Percentiles rank a stretch among this genome's conserved stretches.
phyloP scores from a whole-genome alignment of 1,284 basidiomycete genomes.

The Lentinula novae-zelandiae region DNA sequence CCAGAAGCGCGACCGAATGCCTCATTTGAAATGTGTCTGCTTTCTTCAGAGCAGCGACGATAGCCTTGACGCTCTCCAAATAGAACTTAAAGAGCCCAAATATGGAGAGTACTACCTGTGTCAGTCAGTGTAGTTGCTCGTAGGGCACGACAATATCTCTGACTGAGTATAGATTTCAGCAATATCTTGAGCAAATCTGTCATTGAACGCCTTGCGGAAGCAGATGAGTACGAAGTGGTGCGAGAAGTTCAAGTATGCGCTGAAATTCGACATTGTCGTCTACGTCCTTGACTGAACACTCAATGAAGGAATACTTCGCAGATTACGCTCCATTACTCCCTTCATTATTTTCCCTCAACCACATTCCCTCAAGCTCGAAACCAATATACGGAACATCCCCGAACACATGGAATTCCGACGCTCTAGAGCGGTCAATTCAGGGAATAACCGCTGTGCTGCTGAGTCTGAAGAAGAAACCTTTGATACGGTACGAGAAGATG shows the following conservation, averaged over 20 bases:
- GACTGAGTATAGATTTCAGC: constrained; percentile 76
- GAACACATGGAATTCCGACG: constrained; percentile 67
- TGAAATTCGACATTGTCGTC: not conserved
- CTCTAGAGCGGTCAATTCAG: constrained; percentile 76
- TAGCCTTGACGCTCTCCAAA: constrained; percentile 79
- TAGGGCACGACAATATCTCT: constrained; percentile 18
- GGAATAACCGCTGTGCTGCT: constrained; percentile 88
- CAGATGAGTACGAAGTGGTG: constrained; percentile 95
- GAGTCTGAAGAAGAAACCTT: constrained; percentile 93
- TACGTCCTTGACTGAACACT: not conserved
- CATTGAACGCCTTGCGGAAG: constrained; percentile 92
- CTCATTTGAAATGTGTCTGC: constrained; percentile 96
- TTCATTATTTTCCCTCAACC: constrained; percentile 86
- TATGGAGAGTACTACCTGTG: constrained; percentile 98
- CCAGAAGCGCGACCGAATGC: constrained; percentile 81
- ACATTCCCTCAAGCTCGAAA: constrained; percentile 56
- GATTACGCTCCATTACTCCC: constrained; percentile 90
- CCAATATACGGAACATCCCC: constrained; percentile 70
- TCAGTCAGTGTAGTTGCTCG: constrained; percentile 64
- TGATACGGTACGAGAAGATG: constrained; percentile 95
- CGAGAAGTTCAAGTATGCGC: constrained; percentile 86
- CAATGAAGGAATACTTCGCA: constrained; percentile 85
- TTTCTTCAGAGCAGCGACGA: constrained; percentile 82
- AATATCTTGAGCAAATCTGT: constrained; percentile 87
- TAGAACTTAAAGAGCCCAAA: constrained; percentile 85